Base-by-base conservation (phyloP, 2,329 filamentous ascomycete species). In the Penicillium sp. region DNA sequence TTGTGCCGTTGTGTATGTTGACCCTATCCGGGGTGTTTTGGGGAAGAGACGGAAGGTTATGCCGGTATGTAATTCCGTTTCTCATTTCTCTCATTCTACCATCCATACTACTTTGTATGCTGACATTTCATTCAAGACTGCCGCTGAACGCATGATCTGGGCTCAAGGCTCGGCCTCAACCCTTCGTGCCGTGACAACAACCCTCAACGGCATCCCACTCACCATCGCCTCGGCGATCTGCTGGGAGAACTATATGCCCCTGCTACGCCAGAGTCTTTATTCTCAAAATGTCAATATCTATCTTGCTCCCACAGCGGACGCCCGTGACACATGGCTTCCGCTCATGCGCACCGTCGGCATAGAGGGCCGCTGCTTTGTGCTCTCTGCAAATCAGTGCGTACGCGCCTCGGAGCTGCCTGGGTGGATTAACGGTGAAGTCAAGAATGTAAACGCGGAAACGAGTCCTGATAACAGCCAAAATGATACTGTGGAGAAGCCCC, bases 161-260 rank as follows among this genome's bases (percentile, higher is more conserved):
- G 47, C 47, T 1, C 47, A 49, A 18, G 91, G 91, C 34, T 87
- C 86, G 1, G 84, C 92, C 0, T 83, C 84, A 0, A 94, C 91
- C 3, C 81, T 97, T 26, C 84, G 84, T 56, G 92, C 91, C 3
- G 85, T 96, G 0, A 87, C 84, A 27, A 91, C 90, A 1, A 83
- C 79, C 18, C 91, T 96, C 70, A 87, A 87, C 57, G 91, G 90
- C 44, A 83, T 91, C 3, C 85, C 84, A 57, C 74, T 97, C 55
- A 92, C 90, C 54, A 81, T 97, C 55, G 92, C 87, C 0, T 85
- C 88, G 2, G 92, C 91, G 3, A 95, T 97, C 61, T 96, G 92
- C 78, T 96, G 92, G 92, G 92, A 97, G 72, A 96, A 90, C 72
- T 96, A 93, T 76, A 96, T 96, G 91, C 92, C 92, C 0, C 78